Percentiles rank a stretch among this genome's conserved stretches.
These are phyloP conservation scores for Paraconiothyrium sp. DNA, from an alignment of 2,329 filamentous ascomycete species.

Conservation along the genomic window DNA sequence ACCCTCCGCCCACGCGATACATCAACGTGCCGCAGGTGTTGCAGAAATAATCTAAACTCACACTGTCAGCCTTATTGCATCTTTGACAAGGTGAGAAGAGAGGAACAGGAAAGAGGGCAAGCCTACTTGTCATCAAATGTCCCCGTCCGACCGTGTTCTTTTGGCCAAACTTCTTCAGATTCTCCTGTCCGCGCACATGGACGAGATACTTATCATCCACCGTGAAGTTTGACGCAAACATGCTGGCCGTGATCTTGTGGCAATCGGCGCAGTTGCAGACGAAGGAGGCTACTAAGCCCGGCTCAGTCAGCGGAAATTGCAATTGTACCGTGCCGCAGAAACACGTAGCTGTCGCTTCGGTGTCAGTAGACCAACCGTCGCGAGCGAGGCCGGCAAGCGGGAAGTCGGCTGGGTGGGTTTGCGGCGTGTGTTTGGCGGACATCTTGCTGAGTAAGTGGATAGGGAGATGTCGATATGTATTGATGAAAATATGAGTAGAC, in stretches of 20 bases:
- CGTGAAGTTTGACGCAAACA: slow-evolving; percentile 67
- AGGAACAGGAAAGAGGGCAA: background rate
- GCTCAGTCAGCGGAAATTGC: slow-evolving; percentile 52
- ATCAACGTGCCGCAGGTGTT: slow-evolving; percentile 67
- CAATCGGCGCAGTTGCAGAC: slow-evolving; percentile 71
- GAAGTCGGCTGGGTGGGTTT: slow-evolving; percentile 20
- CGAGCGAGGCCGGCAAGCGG: slow-evolving; percentile 26
- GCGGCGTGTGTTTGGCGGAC: background rate
- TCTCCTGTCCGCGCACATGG: slow-evolving; percentile 61
- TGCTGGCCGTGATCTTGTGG: slow-evolving; percentile 68
- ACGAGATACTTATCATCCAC: slow-evolving; percentile 56
- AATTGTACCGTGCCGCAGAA: slow-evolving; percentile 38
- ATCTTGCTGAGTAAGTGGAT: background rate
- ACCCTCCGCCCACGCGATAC: slow-evolving; percentile 61
- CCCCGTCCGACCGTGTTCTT: slow-evolving; percentile 50
- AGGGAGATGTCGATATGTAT: background rate
- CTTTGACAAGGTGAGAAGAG: no score
- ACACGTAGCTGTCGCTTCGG: slow-evolving; percentile 37
- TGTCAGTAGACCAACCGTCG: slow-evolving; percentile 35
- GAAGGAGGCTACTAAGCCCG: slow-evolving; percentile 61
- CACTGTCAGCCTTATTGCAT: background rate
- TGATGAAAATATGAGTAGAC: background rate
- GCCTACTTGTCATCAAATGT: slow-evolving; percentile 62
- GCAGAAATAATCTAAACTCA: slow-evolving; percentile 63
- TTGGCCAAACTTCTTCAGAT: slow-evolving; percentile 58